Evolutionary conservation across 2,329 filamentous ascomycete genomes (phyloP).

Genomic region (Claviceps purpurea): DNA sequence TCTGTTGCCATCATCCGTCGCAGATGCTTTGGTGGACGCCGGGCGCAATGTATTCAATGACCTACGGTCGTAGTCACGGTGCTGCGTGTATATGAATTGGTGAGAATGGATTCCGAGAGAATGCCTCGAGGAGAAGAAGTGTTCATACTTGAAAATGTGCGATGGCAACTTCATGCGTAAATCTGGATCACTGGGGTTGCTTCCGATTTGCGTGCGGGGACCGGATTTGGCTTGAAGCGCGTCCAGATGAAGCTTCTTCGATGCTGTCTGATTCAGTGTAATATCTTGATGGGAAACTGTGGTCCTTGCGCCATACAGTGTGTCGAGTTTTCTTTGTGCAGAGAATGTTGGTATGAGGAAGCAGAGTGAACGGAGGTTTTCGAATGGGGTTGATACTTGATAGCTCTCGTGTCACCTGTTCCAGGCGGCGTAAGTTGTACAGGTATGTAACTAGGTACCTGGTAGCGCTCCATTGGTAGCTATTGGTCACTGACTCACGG

Average conservation of each 20-base stretch:
- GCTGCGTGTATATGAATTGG: background rate
- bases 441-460: background rate
- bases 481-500: background rate
- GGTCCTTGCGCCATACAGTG: background rate
- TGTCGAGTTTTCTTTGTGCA: slow-evolving; percentile 1
- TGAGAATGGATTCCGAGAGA: background rate
- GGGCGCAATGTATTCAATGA: slow-evolving; percentile 13
- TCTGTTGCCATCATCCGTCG: slow-evolving; percentile 52
- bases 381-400: slow-evolving; percentile 12
- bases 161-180: background rate
- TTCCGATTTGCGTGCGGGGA: background rate
- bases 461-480: background rate
- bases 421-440: slow-evolving; percentile 15
- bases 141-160: background rate
- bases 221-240: background rate
- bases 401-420: slow-evolving; percentile 17
- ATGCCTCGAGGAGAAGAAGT: background rate
- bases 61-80: slow-evolving; percentile 10
- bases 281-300: background rate
- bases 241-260: background rate
- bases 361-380: slow-evolving; percentile 11
- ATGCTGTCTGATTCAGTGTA: background rate
- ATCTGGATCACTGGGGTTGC: background rate
- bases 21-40: slow-evolving; percentile 13
- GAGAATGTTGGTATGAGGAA: slow-evolving; percentile 14